A percentile compares a stretch with the other conserved stretches of the same genome.
phyloP scores from a whole-genome alignment of 108 stramenopile genomes.

The Conticribra guillardii region DNA sequence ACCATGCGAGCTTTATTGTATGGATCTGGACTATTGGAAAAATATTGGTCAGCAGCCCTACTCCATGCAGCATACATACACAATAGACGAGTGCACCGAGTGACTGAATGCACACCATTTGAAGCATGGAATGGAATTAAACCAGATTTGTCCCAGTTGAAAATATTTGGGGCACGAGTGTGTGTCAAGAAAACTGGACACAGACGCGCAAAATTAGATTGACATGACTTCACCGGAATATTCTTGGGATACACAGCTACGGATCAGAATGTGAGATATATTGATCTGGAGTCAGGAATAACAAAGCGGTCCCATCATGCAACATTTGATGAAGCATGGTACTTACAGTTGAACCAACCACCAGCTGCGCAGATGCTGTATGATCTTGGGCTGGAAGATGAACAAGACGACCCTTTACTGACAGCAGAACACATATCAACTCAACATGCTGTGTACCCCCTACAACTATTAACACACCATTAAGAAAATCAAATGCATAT shows the following conservation, averaged over 20 bases:
- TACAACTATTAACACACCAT: too few species aligned
- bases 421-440: too few species aligned
- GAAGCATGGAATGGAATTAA: constrained; percentile 6
- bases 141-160: neutral
- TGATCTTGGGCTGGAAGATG: neutral
- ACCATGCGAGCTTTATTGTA: neutral
- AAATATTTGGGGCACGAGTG: constrained; percentile 8
- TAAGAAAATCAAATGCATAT: too few species aligned
- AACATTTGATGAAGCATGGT: too few species aligned
- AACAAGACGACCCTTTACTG: neutral
- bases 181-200: constrained; percentile 14
- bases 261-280: constrained; percentile 2
- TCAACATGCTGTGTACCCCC: too few species aligned
- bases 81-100: neutral
- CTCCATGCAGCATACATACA: neutral
- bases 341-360: neutral
- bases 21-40: neutral
- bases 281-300: neutral
- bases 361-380: constrained; percentile 2
- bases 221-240: constrained; percentile 3
- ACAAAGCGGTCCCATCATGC: neutral
- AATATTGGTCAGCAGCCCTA: neutral
- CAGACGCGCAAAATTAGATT: constrained; percentile 6
- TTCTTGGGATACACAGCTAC: constrained; percentile 1
- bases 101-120: neutral